Percentiles rank a stretch among this genome's conserved stretches.
These are phyloP conservation scores for Suillus subluteus DNA, from an alignment of 768 basidiomycete genomes.

Conservation along the genomic window DNA sequence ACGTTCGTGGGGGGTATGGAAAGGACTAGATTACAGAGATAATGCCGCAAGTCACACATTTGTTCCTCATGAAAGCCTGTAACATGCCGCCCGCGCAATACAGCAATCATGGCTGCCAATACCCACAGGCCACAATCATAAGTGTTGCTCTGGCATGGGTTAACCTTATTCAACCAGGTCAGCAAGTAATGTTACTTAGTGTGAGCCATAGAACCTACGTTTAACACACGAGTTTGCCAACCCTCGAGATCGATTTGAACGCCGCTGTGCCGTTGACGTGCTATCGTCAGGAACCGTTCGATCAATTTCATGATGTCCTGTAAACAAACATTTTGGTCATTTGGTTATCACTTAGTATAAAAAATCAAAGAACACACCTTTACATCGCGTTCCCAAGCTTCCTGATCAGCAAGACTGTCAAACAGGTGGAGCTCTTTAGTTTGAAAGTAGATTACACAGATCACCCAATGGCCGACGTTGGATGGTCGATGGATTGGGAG, in stretches of 20 bases:
- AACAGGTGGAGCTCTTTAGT: constrained; percentile 13
- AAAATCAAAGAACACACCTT: not conserved
- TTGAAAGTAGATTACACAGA: constrained; percentile 20
- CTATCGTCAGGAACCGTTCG: constrained; percentile 2
- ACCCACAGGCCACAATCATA: constrained; percentile 33
- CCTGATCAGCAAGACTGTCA: constrained; percentile 15
- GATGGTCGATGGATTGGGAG: constrained; percentile 39
- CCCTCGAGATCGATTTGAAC: constrained; percentile 11
- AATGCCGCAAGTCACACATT: not conserved
- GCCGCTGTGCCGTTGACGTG: not conserved
- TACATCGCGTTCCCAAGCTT: constrained; percentile 11
- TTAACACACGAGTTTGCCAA: constrained; percentile 5
- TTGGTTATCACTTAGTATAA: not conserved
- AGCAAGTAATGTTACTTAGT: not conserved
- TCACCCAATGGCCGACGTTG: constrained; percentile 35
- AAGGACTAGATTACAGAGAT: not conserved
- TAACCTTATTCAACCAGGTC: not conserved
- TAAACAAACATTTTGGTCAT: not conserved
- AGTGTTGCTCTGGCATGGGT: constrained; percentile 20
- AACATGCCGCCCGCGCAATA: constrained; percentile 19
- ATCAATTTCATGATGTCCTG: constrained; percentile 13
- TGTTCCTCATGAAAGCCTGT: constrained; percentile 15
- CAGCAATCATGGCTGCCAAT: constrained; percentile 24
- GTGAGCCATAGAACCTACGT: not conserved
- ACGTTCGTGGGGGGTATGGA: not conserved